phyloP scores from a whole-genome alignment of 1,284 basidiomycete genomes.

The Macrocystidia cucumis region DNA sequence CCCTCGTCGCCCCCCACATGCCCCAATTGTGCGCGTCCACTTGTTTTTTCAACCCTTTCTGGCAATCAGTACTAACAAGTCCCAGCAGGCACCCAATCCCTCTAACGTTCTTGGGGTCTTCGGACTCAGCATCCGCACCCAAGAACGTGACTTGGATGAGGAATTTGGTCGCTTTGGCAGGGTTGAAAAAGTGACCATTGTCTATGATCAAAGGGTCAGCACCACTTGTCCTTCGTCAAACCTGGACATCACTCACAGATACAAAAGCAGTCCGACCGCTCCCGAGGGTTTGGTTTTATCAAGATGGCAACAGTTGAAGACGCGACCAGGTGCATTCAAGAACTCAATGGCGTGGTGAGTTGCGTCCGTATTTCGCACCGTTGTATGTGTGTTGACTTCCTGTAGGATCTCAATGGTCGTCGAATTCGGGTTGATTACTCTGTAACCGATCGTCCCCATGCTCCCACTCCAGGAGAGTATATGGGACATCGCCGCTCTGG shows the following conservation, averaged over 20 bases:
- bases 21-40: constrained; percentile 71
- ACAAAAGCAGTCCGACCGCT: constrained; percentile 75
- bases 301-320: constrained; percentile 87
- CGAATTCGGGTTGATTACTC: constrained; percentile 96
- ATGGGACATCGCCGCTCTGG: constrained; percentile 79
- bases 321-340: constrained; percentile 81
- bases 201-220: constrained; percentile 96
- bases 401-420: constrained; percentile 92
- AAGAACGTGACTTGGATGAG: constrained; percentile 90
- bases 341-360: constrained; percentile 88
- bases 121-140: constrained; percentile 90
- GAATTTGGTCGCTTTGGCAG: constrained; percentile 87
- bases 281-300: constrained; percentile 97
- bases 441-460: constrained; percentile 88
- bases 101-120: constrained; percentile 93
- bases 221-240: constrained; percentile 6
- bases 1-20: constrained; percentile 53
- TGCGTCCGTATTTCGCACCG: background rate
- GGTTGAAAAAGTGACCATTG: constrained; percentile 95
- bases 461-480: constrained; percentile 96
- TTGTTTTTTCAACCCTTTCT: constrained; percentile 7
- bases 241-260: constrained; percentile 14
- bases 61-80: constrained; percentile 27
- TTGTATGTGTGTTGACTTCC: constrained; percentile 1
- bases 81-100: constrained; percentile 72